Evolutionary conservation across 2,329 filamentous ascomycete species (phyloP), one percentile per base, ranked within the genome.

Genomic region (Hirsutella minnesotensis): DNA sequence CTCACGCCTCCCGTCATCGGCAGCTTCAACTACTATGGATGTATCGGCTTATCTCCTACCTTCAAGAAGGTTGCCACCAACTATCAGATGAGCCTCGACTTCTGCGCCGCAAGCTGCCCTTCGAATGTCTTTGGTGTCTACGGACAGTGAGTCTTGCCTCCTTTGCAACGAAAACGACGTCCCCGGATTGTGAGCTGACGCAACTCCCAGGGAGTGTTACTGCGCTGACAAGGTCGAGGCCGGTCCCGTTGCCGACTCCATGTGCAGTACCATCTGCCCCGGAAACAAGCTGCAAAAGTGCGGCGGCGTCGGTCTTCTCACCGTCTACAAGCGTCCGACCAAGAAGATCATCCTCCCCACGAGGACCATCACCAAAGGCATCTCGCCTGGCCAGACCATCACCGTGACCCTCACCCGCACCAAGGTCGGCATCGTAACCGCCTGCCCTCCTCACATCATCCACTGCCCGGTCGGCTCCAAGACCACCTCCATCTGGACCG

Each of bases 181-280:
- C n/a, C n/a, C n/a, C n/a, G n/a, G n/a, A n/a, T n/a, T n/a, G n/a
- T n/a, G n/a, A 19, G n/a, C 22, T 51, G 19, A 50, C 44, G 10
- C 19, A 12, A n/a, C 4, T 19, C 4, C 9, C 9, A 58, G 56
- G 39, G 49, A 54, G 42, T 62, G 60, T 48, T 58, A 56, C 52
- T 62, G 60, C 38, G 56, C 55, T 8, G 40, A 33, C 1, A 12
- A 7, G 1, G 35, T 58, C 16, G 46, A 51, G n/a, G 16, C 16
- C 16, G 38, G 24, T 15, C 19, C 44, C 30, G 44, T 56, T 3
- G 9, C 24, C 38, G 41, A 46, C n/a, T 43, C 24, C 2, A 21
- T 44, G 42, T 62, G 59, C 48, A 48, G 55, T 24, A 52, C 47
- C 4, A 2, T 16, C 13, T 62, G 59, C 51, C 57, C 58, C 16